These are phyloP conservation scores for Eucalyptus erythrocorys DNA, from an alignment of 345 rosid species.

Conservation along the genomic window DNA sequence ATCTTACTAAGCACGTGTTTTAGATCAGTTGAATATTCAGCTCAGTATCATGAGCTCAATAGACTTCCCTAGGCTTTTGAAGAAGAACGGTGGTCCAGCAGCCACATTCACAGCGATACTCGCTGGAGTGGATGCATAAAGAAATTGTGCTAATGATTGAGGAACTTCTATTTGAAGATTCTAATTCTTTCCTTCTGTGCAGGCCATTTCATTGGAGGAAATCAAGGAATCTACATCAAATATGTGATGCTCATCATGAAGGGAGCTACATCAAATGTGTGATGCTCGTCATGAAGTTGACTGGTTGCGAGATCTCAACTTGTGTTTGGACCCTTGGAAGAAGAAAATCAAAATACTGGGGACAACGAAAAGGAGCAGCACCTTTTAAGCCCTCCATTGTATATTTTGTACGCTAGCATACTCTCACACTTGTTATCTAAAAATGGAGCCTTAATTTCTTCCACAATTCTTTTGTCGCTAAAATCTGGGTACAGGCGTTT, in stretches of 20 bases:
- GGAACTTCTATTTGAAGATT: not conserved
- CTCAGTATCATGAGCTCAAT: not conserved
- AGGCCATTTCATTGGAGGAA: constrained; percentile 70
- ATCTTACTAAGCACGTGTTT: not conserved
- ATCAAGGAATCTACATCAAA: constrained; percentile 56
- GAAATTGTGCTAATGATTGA: not conserved
- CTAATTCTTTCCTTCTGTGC: constrained; percentile 8
- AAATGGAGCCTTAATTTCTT: not conserved
- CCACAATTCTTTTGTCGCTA: not conserved
- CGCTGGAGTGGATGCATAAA: not conserved
- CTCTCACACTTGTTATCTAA: not conserved
- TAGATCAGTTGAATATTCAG: not conserved
- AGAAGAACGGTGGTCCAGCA: not conserved
- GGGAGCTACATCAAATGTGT: constrained; percentile 53
- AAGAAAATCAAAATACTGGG: not conserved
- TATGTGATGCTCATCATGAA: constrained; percentile 21
- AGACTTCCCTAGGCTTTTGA: not conserved
- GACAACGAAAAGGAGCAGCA: not conserved
- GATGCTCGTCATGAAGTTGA: not conserved
- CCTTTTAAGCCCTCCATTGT: not conserved
- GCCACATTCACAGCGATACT: not conserved
- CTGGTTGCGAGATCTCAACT: not conserved
- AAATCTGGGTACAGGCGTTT: not conserved
- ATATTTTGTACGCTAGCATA: not conserved
- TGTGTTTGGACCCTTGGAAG: not conserved